These are phyloP conservation scores for Spathaspora gorwiae DNA, from an alignment of 805 yeast genomes.

Conservation along the genomic window DNA sequence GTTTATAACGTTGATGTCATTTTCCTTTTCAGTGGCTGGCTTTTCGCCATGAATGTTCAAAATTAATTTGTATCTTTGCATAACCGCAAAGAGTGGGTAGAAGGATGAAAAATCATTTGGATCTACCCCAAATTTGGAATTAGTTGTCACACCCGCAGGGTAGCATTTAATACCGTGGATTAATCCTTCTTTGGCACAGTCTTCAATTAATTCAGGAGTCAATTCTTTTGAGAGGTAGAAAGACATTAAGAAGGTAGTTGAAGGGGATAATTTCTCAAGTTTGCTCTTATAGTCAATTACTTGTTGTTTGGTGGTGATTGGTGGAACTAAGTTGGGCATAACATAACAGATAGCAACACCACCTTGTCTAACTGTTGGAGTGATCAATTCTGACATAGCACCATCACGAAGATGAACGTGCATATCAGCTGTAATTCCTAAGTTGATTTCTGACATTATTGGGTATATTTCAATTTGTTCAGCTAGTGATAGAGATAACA, in stretches of 20 bases:
- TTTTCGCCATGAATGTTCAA: constrained; percentile 95
- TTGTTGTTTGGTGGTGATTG: constrained; percentile 70
- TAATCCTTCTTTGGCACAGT: constrained; percentile 66
- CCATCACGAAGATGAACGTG: constrained; percentile 97
- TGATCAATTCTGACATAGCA: constrained; percentile 81
- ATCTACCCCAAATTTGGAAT: constrained; percentile 86
- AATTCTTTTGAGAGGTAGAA: constrained; percentile 73
- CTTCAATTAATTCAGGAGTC: constrained; percentile 79
- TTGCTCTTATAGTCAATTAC: constrained; percentile 66
- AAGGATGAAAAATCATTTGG: constrained; percentile 86
- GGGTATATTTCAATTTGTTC: too few relatives aligned
- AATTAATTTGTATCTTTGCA: constrained; percentile 74
- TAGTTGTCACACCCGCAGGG: constrained; percentile 99
- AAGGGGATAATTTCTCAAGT: constrained; percentile 64
- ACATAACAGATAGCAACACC: constrained; percentile 89
- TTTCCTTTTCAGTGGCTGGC: constrained; percentile 53
- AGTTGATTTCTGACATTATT: constrained; percentile 33
- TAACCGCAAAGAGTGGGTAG: constrained; percentile 84
- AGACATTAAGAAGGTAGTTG: constrained; percentile 88
- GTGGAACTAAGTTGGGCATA: constrained; percentile 96
- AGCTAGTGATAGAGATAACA: too few relatives aligned
- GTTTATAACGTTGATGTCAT: constrained; percentile 80
- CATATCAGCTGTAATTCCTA: constrained; percentile 82
- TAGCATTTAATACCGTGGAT: constrained; percentile 91
- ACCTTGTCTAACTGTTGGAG: constrained; percentile 88